Evolutionary conservation across 768 basidiomycete genomes (phyloP).

Genomic region (Tulasnella sp.): DNA sequence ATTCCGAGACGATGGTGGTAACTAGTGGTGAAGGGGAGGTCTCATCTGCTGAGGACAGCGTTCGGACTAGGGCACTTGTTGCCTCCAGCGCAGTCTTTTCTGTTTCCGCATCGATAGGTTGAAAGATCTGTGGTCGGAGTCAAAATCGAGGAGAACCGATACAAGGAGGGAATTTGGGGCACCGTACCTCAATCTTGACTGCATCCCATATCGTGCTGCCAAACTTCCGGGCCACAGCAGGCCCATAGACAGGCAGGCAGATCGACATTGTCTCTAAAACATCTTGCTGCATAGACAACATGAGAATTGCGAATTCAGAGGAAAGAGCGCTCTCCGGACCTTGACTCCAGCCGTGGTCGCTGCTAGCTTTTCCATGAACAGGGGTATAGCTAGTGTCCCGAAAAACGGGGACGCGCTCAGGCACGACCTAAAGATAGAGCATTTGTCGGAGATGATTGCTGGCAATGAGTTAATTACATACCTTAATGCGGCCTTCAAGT

Average conservation of each 20-base stretch:
- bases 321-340: slow-evolving; percentile 36
- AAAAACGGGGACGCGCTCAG: slow-evolving; percentile 73
- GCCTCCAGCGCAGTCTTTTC: slow-evolving; percentile 68
- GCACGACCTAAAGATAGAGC: slow-evolving; percentile 44
- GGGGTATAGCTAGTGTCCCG: slow-evolving; percentile 72
- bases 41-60: slow-evolving; percentile 46
- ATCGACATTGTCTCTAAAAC: slow-evolving; percentile 66
- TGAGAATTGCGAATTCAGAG: neutral
- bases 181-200: slow-evolving; percentile 76
- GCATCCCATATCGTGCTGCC: slow-evolving; percentile 83
- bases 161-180: neutral
- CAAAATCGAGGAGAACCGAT: slow-evolving; percentile 2
- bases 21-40: slow-evolving; percentile 48
- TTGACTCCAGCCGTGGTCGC: slow-evolving; percentile 69
- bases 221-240: slow-evolving; percentile 47
- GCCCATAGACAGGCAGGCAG: slow-evolving; percentile 82
- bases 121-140: slow-evolving; percentile 60
- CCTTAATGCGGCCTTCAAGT: slow-evolving; percentile 69
- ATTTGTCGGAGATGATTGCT: neutral
- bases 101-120: slow-evolving; percentile 72
- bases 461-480: slow-evolving; percentile 29
- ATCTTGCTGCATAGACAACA: slow-evolving; percentile 52
- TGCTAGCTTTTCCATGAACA: slow-evolving; percentile 86
- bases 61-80: slow-evolving; percentile 61
- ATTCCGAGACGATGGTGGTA: slow-evolving; percentile 70